Conservation (phyloP, 768 basidiomycete species). For the Mycena filopes region DNA sequence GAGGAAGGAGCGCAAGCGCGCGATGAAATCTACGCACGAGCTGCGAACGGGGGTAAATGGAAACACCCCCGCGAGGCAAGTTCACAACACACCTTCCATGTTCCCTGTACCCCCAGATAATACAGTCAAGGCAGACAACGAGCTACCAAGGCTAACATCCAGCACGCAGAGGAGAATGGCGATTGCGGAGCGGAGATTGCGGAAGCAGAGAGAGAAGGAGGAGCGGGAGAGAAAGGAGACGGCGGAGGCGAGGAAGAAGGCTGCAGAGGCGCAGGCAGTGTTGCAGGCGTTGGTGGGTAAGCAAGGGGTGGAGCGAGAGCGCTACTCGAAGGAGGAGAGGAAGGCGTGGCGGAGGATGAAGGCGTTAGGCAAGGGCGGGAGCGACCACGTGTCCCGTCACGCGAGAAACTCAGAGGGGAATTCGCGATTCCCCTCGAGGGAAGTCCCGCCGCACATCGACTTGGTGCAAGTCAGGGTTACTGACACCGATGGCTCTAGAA, state of each 20-base stretch:
- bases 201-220: neutral
- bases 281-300: neutral
- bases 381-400: constrained; percentile 6
- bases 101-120: neutral
- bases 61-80: constrained; percentile 11
- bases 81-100: neutral
- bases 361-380: neutral
- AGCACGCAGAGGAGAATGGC: constrained; percentile 10
- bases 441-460: constrained; percentile 22
- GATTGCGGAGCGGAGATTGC: constrained; percentile 8
- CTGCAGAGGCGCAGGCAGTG: neutral
- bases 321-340: constrained; percentile 9
- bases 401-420: constrained; percentile 25
- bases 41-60: neutral
- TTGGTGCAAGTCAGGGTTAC: neutral
- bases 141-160: neutral
- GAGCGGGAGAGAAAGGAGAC: neutral
- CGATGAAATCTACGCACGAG: neutral
- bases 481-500: constrained; percentile 12
- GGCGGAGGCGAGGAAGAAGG: neutral
- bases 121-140: neutral
- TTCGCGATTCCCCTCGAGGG: constrained; percentile 27
- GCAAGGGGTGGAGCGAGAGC: neutral
- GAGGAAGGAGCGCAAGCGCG: neutral
- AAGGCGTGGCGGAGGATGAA: constrained; percentile 4